These are phyloP conservation scores for Malus asiatica DNA, from an alignment of 306 rosid genomes.

Conservation along the genomic window DNA sequence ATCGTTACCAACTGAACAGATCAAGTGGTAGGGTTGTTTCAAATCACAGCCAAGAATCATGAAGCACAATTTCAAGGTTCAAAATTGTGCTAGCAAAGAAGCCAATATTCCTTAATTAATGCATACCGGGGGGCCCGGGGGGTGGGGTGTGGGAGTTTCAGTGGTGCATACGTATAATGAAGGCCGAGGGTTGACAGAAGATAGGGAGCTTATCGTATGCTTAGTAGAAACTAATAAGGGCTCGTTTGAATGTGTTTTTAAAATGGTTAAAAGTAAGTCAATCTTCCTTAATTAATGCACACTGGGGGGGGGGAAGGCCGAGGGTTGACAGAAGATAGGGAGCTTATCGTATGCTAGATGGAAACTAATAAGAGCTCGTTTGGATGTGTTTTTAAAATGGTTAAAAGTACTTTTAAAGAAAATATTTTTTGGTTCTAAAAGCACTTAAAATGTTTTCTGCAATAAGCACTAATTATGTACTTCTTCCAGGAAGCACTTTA, in stretches of 20 bases:
- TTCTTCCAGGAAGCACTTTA: no score
- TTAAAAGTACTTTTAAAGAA: no score
- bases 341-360: not conserved
- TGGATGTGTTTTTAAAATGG: no score
- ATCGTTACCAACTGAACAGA: no score
- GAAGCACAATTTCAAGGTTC: not conserved
- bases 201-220: slow-evolving; percentile 17
- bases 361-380: not conserved
- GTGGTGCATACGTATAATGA: not conserved
- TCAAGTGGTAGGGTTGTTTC: no score
- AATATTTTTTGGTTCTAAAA: no score
- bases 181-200: slow-evolving; percentile 21
- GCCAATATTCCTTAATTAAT: not conserved
- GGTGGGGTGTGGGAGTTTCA: not conserved
- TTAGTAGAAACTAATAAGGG: not conserved
- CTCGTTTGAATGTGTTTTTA: no score
- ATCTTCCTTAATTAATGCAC: no score
- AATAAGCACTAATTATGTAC: no score
- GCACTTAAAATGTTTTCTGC: no score
- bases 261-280: no score
- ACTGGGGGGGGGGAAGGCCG: not conserved
- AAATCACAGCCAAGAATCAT: not conserved
- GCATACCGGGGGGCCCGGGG: no score
- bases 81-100: not conserved
- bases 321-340: slow-evolving; percentile 29